Conservation (phyloP, 345 rosid species). For the Syzygium aqueum region DNA sequence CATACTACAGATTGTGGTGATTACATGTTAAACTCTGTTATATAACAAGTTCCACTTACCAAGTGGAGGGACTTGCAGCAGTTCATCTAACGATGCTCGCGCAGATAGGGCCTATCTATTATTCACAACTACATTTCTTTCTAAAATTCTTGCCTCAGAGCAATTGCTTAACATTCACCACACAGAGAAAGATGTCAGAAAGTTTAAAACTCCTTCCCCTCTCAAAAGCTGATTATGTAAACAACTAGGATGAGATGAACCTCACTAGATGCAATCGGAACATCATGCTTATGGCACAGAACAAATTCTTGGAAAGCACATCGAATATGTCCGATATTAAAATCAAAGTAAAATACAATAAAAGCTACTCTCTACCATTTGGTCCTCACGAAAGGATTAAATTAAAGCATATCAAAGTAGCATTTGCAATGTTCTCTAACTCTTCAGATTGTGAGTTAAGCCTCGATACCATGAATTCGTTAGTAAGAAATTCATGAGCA, state of each 20-base stretch:
- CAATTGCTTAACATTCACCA: background rate
- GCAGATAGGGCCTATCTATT: background rate
- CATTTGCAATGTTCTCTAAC: background rate
- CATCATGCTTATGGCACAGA: background rate
- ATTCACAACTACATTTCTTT: background rate
- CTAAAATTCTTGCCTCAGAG: accelerated
- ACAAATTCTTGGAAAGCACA: background rate
- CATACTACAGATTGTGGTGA: background rate
- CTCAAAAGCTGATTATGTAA: background rate
- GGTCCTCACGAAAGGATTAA: background rate
- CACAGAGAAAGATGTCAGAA: background rate
- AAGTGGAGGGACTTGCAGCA: accelerated
- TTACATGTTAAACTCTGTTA: background rate
- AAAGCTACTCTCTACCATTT: background rate
- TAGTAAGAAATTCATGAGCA: background rate
- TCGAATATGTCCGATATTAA: background rate
- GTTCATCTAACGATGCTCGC: accelerated
- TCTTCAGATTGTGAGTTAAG: background rate
- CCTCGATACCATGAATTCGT: background rate
- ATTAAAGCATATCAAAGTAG: background rate
- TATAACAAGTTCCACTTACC: background rate
- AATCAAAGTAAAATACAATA: background rate
- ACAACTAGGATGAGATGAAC: background rate
- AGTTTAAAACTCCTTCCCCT: background rate
- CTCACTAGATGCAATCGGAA: background rate